phyloP scores from a whole-genome alignment of 306 rosid species.

The Trifolium pratense region DNA sequence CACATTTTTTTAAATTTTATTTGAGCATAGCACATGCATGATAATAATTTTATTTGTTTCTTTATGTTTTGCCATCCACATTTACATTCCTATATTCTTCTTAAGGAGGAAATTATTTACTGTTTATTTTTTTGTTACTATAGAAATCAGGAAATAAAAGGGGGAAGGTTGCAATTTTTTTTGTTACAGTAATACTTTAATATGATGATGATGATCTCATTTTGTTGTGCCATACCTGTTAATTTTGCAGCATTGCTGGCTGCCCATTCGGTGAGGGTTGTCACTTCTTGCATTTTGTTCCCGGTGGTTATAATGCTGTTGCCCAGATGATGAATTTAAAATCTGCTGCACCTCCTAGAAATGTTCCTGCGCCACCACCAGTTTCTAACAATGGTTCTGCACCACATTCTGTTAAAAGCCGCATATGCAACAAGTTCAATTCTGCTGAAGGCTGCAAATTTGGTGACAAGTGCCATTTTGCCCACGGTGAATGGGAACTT shows the following conservation, averaged over 20 bases:
- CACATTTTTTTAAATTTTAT: too few relatives aligned
- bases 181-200: not conserved
- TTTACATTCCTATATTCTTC: not conserved
- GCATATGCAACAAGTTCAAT: constrained; percentile 27
- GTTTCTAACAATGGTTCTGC: constrained; percentile 64
- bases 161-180: not conserved
- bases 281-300: constrained; percentile 88
- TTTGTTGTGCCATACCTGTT: constrained; percentile 21
- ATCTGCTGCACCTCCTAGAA: constrained; percentile 71
- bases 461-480: constrained; percentile 34
- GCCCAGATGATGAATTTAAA: constrained; percentile 87
- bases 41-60: not conserved
- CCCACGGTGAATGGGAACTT: constrained; percentile 32
- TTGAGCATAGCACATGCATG: not conserved
- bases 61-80: not conserved
- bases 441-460: constrained; percentile 28
- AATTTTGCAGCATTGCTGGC: constrained; percentile 84
- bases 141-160: not conserved
- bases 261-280: constrained; percentile 98
- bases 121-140: not conserved
- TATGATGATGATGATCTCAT: constrained; percentile 42
- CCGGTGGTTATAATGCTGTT: constrained; percentile 90
- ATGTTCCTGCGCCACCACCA: constrained; percentile 52
- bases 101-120: not conserved
- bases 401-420: constrained; percentile 39